Evolutionary conservation across 1,284 basidiomycete species (phyloP), one percentile per base, ranked within the genome.

Genomic region (Cryptococcus sp.): DNA sequence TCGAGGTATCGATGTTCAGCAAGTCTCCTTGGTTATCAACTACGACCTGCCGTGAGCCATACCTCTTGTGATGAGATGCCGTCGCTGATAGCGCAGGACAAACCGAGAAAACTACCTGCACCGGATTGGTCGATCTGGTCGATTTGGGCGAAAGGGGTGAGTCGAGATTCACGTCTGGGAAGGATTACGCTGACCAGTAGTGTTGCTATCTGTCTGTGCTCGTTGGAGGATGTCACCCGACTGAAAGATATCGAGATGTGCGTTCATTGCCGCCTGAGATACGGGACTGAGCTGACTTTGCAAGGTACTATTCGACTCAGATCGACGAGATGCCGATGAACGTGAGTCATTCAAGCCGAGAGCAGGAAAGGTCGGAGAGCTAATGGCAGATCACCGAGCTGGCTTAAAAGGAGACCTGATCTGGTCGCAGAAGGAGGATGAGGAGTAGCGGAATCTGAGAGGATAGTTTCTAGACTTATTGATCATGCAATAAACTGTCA

Each of bases 41-140:
- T 97, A 97, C 69, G 93, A 97, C 69, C 79, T 97, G 51, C 93
- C 87, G 85, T 89, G 77, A 65, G 81, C 74, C 39, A 21, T 18
- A 41, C 53, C 58, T 52, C 53, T 16, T 12, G 34, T 35, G 26
- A 4, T 18, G 12, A n/a, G 14, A 12, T 12, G 22, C 11, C 46
- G 48, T 26, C 48, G 48, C 51, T 53, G 46, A 55, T 54, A 47
- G 49, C 40, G 55, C 58, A 87, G 85, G 56, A 48, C 58, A 31
- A 92, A 92, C 73, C 90, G 91, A 80, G 93, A 97, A 78, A 95
- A 97, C 74, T 98, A 98, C 76, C 93, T 98, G 59, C 93, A 97
- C 76, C 85, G 93, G 72, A 90, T 92, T 68, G 89, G 89, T 64
- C 87, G 90, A 77, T 87, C 87, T 56, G 91, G 91, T 68, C 88